Conservation (phyloP, 495 filamentous ascomycete species). For the Lophium mytilinum region DNA sequence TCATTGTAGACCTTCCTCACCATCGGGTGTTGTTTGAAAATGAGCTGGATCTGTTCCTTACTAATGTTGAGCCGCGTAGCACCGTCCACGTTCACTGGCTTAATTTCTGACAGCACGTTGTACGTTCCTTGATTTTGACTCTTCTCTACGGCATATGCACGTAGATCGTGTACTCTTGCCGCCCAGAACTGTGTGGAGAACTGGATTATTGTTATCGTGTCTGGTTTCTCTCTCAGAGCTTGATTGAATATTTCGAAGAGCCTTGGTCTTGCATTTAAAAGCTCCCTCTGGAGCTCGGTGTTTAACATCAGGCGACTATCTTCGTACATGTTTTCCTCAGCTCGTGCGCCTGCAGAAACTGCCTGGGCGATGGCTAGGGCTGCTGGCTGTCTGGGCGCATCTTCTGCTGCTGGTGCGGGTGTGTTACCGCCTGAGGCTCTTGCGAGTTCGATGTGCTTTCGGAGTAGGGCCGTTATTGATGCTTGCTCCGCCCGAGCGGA, state of each 20-base stretch:
- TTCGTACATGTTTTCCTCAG: slow-evolving; percentile 59
- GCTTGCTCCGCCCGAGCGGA: slow-evolving; percentile 76
- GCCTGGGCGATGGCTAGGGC: slow-evolving; percentile 55
- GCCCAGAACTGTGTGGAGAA: slow-evolving; percentile 94
- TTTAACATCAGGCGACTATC: slow-evolving; percentile 65
- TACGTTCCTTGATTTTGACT: slow-evolving; percentile 78
- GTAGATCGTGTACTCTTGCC: slow-evolving; percentile 69
- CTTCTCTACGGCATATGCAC: slow-evolving; percentile 82
- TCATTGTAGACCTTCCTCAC: slow-evolving; percentile 89
- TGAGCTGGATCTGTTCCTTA: slow-evolving; percentile 85
- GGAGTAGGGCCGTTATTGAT: slow-evolving; percentile 70
- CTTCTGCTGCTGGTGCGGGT: slow-evolving; percentile 29
- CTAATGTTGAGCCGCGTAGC: slow-evolving; percentile 73
- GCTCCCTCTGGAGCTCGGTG: slow-evolving; percentile 71
- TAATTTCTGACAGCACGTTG: slow-evolving; percentile 87
- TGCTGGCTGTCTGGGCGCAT: slow-evolving; percentile 40
- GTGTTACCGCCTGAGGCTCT: slow-evolving; percentile 46
- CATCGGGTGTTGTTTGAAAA: slow-evolving; percentile 87
- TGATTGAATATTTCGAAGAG: slow-evolving; percentile 77
- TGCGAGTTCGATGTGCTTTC: slow-evolving; percentile 60
- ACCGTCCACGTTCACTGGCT: slow-evolving; percentile 68
- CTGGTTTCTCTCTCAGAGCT: slow-evolving; percentile 66
- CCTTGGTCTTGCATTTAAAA: slow-evolving; percentile 65
- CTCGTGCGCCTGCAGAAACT: slow-evolving; percentile 36
- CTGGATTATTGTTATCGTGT: slow-evolving; percentile 63